Conservation (phyloP, 1,284 basidiomycete species). For the Singerocomus inundabilis region DNA sequence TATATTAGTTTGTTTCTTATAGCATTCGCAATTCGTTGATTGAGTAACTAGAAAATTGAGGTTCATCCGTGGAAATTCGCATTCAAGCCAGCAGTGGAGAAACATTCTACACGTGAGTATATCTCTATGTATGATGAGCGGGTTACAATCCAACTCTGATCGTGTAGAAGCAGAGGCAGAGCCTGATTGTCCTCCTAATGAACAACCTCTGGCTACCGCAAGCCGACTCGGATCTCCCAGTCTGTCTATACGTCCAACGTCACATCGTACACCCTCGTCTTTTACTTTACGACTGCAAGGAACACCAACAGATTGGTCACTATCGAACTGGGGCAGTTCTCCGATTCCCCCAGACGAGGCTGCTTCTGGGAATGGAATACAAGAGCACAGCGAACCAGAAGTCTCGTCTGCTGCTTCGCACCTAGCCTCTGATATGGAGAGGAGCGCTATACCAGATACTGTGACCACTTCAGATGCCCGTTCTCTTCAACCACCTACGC, state of each 20-base stretch:
- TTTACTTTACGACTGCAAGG: slow-evolving; percentile 15
- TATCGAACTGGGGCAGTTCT: slow-evolving; percentile 24
- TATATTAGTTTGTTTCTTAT: slow-evolving; percentile 6
- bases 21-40: slow-evolving; percentile 1
- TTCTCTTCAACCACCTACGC: slow-evolving; percentile 32
- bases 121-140: background rate
- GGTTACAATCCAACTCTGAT: background rate
- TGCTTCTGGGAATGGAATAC: background rate
- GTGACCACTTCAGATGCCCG: slow-evolving; percentile 3
- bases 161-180: slow-evolving; percentile 14
- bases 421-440: slow-evolving; percentile 2
- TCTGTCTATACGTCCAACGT: background rate
- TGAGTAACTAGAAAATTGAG: slow-evolving; percentile 10
- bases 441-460: background rate
- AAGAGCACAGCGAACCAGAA: slow-evolving; percentile 2
- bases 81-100: slow-evolving; percentile 8
- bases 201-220: background rate
- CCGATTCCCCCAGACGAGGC: slow-evolving; percentile 3
- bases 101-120: slow-evolving; percentile 14
- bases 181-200: background rate
- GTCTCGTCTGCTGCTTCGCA: background rate
- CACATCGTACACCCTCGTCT: slow-evolving; percentile 8
- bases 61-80: slow-evolving; percentile 17
- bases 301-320: slow-evolving; percentile 32
- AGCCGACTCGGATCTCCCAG: background rate